A percentile compares a stretch with the other conserved stretches of the same genome.
Conservation (phyloP, 768 basidiomycete species). For the Lentinula sp. region DNA sequence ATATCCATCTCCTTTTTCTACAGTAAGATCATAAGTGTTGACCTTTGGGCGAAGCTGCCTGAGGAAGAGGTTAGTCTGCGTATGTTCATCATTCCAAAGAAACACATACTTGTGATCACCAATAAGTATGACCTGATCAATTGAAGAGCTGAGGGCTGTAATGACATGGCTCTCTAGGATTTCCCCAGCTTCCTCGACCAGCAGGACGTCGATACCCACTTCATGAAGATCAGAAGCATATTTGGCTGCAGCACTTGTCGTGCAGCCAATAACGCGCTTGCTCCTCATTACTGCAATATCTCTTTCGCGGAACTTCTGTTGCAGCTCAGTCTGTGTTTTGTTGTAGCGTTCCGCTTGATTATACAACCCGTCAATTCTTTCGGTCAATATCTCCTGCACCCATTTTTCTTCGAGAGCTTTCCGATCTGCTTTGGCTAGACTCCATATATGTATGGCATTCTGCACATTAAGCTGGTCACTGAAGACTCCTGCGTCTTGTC, state of each 20-base stretch:
- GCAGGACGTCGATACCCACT: conserved; percentile 38
- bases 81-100: not conserved
- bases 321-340: conserved; percentile 25
- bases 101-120: conserved; percentile 66
- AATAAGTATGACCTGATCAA: conserved; percentile 55
- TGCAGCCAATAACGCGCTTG: conserved; percentile 60
- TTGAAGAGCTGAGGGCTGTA: conserved; percentile 42
- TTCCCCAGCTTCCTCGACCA: conserved; percentile 73
- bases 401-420: conserved; percentile 22
- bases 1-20: conserved; percentile 63
- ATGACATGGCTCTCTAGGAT: conserved; percentile 64
- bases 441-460: conserved; percentile 26
- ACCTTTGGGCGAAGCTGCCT: conserved; percentile 74
- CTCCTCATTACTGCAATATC: conserved; percentile 26
- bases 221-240: conserved; percentile 40
- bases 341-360: conserved; percentile 31
- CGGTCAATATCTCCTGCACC: conserved; percentile 25
- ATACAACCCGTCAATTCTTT: conserved; percentile 19
- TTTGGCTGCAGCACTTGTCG: conserved; percentile 66
- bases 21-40: conserved; percentile 55
- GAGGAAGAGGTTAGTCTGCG: not conserved
- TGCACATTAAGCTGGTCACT: conserved; percentile 17
- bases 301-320: conserved; percentile 27
- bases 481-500: conserved; percentile 39
- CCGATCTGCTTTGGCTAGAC: conserved; percentile 22